A percentile compares a stretch with the other conserved stretches of the same genome.
These are phyloP conservation scores for Populus davidiana DNA, from an alignment of 345 rosid genomes.

Conservation along the genomic window DNA sequence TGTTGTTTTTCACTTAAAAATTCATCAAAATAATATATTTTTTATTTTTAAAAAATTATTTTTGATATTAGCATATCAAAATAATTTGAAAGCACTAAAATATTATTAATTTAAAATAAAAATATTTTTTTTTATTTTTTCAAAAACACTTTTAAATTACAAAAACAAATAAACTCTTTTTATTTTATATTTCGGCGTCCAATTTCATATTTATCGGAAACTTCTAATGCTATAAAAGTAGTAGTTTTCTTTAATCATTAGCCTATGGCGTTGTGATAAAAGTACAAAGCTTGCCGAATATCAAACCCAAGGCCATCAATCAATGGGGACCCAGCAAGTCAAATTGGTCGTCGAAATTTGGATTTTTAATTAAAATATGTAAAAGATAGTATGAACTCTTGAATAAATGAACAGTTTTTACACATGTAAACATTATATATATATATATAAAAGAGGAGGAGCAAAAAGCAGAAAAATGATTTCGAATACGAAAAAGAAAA, in stretches of 20 bases:
- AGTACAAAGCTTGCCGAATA: neutral
- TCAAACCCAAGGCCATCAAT: neutral
- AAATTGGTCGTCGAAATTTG: neutral
- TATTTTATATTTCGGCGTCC: too few species aligned
- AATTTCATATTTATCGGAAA: neutral
- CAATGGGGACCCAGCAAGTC: neutral
- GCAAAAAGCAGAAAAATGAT: neutral
- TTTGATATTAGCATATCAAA: too few species aligned
- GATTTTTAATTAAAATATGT: neutral
- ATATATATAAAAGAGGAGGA: neutral
- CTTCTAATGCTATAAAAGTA: neutral
- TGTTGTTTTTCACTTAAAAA: too few species aligned
- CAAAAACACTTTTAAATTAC: too few species aligned
- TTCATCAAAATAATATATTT: too few species aligned
- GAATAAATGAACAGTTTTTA: neutral
- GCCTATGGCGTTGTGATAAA: neutral
- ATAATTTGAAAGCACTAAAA: too few species aligned
- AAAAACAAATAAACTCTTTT: too few species aligned
- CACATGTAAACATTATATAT: neutral
- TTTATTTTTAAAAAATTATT: too few species aligned
- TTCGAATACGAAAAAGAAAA: neutral
- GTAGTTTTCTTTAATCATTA: neutral
- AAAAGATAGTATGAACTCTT: neutral
- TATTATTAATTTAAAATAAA: too few species aligned
- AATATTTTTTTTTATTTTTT: too few species aligned